Conservation (phyloP, 305 asterid genomes). For the Stenogyne calaminthoides region DNA sequence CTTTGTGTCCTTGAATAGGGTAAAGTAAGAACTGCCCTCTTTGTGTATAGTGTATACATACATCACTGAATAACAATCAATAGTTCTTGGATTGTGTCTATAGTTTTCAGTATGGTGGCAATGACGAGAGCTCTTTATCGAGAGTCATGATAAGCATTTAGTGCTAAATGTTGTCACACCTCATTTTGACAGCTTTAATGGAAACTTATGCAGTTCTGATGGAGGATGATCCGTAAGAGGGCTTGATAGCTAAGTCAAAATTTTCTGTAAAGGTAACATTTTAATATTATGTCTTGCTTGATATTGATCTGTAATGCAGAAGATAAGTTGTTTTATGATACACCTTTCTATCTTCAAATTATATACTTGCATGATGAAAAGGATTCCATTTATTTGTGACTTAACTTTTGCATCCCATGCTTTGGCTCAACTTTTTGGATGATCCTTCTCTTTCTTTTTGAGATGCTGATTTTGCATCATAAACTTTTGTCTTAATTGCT, state of each 20-base stretch:
- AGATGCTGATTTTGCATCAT: conserved; percentile 17
- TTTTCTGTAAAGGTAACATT: neutral
- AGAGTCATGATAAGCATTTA: conserved; percentile 19
- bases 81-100: neutral
- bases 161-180: conserved; percentile 32
- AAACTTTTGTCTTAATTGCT: conserved; percentile 13
- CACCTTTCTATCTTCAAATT: conserved; percentile 12
- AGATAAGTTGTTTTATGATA: neutral
- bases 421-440: conserved; percentile 22
- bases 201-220: conserved; percentile 18
- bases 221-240: conserved; percentile 7
- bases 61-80: neutral
- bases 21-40: neutral
- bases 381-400: conserved; percentile 11
- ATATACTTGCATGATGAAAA: conserved; percentile 13
- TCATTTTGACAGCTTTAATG: conserved; percentile 24
- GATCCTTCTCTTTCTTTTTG: conserved; percentile 20
- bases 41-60: neutral
- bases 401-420: conserved; percentile 30
- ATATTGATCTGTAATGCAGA: conserved; percentile 4
- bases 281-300: conserved; percentile 5
- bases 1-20: neutral
- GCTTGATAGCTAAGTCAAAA: neutral
- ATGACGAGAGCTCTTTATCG: neutral
- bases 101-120: neutral